These are phyloP conservation scores for Aeminium ludgeri DNA, from an alignment of 495 filamentous ascomycete genomes.

Conservation along the genomic window DNA sequence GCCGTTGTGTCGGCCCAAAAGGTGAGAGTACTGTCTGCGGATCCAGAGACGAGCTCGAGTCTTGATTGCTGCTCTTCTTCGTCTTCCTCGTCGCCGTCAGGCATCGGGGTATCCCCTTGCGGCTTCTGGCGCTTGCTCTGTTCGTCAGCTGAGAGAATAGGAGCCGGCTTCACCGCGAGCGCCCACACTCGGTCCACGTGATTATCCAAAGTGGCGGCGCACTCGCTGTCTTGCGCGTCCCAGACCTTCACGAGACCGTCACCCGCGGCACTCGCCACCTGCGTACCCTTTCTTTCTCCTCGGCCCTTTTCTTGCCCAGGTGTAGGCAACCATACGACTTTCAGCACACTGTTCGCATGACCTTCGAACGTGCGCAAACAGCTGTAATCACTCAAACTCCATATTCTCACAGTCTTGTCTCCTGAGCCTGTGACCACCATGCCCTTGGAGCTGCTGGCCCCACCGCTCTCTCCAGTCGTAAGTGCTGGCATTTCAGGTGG, in stretches of 20 bases:
- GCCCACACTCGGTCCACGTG: slow-evolving; percentile 91
- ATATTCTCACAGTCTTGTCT: slow-evolving; percentile 91
- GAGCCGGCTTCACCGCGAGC: slow-evolving; percentile 50
- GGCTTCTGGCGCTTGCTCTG: background rate
- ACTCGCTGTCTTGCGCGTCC: slow-evolving; percentile 66
- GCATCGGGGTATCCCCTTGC: background rate
- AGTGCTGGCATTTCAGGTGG: slow-evolving; percentile 57
- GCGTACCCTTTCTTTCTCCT: slow-evolving; percentile 25
- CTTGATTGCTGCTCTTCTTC: slow-evolving; percentile 1
- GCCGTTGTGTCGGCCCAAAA: slow-evolving; percentile 90
- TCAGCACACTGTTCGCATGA: slow-evolving; percentile 86
- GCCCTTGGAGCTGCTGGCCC: slow-evolving; percentile 43
- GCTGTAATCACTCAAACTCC: slow-evolving; percentile 83
- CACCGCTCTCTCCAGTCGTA: slow-evolving; percentile 49
- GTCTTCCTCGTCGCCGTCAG: slow-evolving; percentile 1
- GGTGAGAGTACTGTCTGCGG: slow-evolving; percentile 73
- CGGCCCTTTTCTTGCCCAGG: slow-evolving; percentile 31
- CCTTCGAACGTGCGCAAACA: slow-evolving; percentile 91
- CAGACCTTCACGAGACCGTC: slow-evolving; percentile 96
- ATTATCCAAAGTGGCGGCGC: slow-evolving; percentile 79
- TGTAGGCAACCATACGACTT: slow-evolving; percentile 73
- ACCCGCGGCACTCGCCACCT: slow-evolving; percentile 75
- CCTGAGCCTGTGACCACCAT: slow-evolving; percentile 75
- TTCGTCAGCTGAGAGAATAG: slow-evolving; percentile 13
- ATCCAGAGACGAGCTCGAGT: slow-evolving; percentile 56